Evolutionary conservation across 768 basidiomycete species (phyloP), one percentile per base, ranked within the genome.

Genomic region (Boletellus emodensis): DNA sequence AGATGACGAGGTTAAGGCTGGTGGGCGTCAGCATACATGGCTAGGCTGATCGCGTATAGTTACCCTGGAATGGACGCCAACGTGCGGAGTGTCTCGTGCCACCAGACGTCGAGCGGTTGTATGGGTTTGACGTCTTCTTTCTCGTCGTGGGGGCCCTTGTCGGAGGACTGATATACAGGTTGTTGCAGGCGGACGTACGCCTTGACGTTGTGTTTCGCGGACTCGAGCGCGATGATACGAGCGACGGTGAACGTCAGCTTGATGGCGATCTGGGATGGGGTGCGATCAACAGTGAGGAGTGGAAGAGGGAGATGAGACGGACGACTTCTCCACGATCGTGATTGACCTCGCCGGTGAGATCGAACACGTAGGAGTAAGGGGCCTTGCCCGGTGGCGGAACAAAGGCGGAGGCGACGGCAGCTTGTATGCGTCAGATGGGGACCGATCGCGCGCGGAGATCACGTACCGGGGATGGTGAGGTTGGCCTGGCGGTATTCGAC

Each of bases 401-500:
- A 56, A 90, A 93, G 30, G 75, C 74, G 17, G 83, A 74, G 36
- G 80, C 71, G 45, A 94, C 83, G 18, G 79, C 81, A 34, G 81
- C 90, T 91, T 35, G 53, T 46, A 17, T 45, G 37, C 13, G 8
- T 57, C 32, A 67, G 57, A 48, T 30, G 43, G 46, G 41, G n/a
- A 48, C 48, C 40, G 50, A 43, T 9, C 40, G 10, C 40, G 18
- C 40, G 43, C 18, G 20, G 1, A 5, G 43, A 44, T 13, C 30
- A 70, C 84, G 51, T 62, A 90, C 90, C 63, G 28, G 84, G 68
- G 44, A 88, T 77, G 28, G 86, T 90, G 49, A 94, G 69, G 64
- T 94, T 94, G 26, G 79, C 83, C 64, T 94, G 91, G 42, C 77
- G 79, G 61, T 94, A 94, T 67, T 91, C 85, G 17, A 92, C 84